phyloP scores from a whole-genome alignment of 768 basidiomycete species.

The Multifurca ochricompacta region DNA sequence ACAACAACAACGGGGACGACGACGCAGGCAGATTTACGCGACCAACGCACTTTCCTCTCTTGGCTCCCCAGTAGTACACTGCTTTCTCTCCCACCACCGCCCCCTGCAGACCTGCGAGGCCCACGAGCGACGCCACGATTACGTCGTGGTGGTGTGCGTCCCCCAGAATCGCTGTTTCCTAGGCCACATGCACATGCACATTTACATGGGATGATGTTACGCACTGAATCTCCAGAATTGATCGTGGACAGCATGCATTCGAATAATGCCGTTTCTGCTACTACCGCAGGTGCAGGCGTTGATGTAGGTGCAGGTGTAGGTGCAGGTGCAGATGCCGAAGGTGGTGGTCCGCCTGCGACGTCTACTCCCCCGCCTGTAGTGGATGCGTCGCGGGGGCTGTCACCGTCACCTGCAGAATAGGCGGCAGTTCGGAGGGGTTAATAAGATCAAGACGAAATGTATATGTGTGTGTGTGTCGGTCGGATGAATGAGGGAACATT shows the following conservation, averaged over 20 bases:
- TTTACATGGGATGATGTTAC: background rate
- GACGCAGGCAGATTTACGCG: background rate
- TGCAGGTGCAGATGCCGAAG: background rate
- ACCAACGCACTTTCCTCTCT: conserved; percentile 10
- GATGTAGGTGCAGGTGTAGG: background rate
- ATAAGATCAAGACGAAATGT: no score
- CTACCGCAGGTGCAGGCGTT: background rate
- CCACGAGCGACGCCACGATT: conserved; percentile 39
- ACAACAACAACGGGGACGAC: background rate
- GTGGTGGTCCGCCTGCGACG: background rate
- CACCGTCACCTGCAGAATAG: background rate
- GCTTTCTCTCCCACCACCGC: conserved; percentile 7
- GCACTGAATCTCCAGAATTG: conserved; percentile 5
- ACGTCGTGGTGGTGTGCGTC: conserved; percentile 58
- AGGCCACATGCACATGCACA: conserved; percentile 29
- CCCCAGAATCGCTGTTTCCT: conserved; percentile 52
- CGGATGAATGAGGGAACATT: no score
- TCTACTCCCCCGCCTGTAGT: background rate
- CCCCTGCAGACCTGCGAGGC: conserved; percentile 7
- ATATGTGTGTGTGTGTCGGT: no score
- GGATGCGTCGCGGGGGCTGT: background rate
- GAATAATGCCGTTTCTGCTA: no score
- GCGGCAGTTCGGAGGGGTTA: no score
- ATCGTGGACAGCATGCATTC: background rate
- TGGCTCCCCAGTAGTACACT: conserved; percentile 10